Base-by-base conservation (phyloP, 805 yeast species). In the Brettanomyces custersianus region DNA sequence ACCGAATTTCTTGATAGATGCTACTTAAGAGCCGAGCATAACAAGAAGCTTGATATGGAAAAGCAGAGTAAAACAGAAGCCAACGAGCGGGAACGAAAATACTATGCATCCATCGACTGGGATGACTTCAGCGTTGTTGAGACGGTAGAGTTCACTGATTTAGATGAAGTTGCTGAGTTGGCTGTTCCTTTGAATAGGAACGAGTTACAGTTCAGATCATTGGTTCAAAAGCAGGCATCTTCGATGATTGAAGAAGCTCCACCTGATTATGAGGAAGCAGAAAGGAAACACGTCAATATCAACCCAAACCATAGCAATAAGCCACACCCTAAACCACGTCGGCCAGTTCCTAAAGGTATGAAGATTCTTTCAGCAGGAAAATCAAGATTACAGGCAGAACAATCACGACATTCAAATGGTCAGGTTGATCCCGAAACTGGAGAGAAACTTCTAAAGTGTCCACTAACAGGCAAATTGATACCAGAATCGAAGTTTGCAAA, bases 41-140 rank as follows among this genome's bases (percentile, higher is more conserved):
- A 61, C 16, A 60, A 56, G 16, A 43, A 67, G 35, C 51, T 49
- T 5, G 55, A 61, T 31, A 62, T 62, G 36, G 60, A 60, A 6
- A 52, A 31, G 7, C 35, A 36, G 9, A 52, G 25, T 46, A 52
- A 40, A 45, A 44, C 40, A 55, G 65, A 46, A 57, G 59, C 40
- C 42, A 54, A 36, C 34, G 55, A 51, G 31, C 44, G 54, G 31
- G 67, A 71, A 27, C 67, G 66, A 39, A 44, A 74, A 4, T 77
- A 71, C 29, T 84, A 69, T 57, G 85, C 88, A 0, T 71, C 81
- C 8, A 77, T 86, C 17, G 87, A 88, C 57, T 90, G 98, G 98
- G 77, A 78, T 38, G 84, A 82, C 42, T 90, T 88, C 51, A 65
- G 68, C 2, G 65, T 84, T 13, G 80, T 84, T 6, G 85, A 77